Base-by-base conservation (phyloP, 1,284 basidiomycete species). In the Cryptococcus jaspeensis region DNA sequence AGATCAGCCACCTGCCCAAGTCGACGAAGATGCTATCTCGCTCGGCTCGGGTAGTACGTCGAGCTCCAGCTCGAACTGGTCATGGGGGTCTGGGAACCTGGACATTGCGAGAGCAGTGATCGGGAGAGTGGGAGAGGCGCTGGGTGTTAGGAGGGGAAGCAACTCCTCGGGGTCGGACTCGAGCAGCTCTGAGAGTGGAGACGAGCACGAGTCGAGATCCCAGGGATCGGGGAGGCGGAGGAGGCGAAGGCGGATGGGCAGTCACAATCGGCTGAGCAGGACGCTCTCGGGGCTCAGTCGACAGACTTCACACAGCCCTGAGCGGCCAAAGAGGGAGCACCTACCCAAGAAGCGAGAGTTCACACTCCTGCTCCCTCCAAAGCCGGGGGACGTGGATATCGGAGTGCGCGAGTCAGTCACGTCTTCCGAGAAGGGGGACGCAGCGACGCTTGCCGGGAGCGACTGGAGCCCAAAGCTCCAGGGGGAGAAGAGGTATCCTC, bases 331-430 rank as follows among this genome's bases (percentile, higher is more conserved):
- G 48, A 56, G 75, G n/a, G 63, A 73, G 48, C 61, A 73, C 38
- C 40, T 71, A 8, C 71, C 72, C 0, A 57, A 67, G 1, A 55
- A 59, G 43, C 81, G 88, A 57, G 82, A 85, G 58, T 91, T 90
- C 70, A 80, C 81, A 78, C 80, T 63, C 68, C 78, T 60, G 73
- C 36, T 76, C 16, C 65, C 69, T 41, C 60, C 58, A 52, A 46
- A 54, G 15, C 32, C 49, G 3, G 36, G 49, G 28, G 59, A 57
- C 22, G 52, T 42, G 22, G 59, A 60, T 39, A 53, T 60, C n/a
- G 57, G 57, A 8, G 50, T 59, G 18, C 48, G 52, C 13, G 49
- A 37, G 7, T 56, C 54, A 7, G 36, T 38, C 15, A 15, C 52
- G 4, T 57, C 59, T 1, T 60, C 55, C 13, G 52, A 54, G 16